phyloP scores from a whole-genome alignment of 305 asterid genomes.

The Fraxinus greggii region DNA sequence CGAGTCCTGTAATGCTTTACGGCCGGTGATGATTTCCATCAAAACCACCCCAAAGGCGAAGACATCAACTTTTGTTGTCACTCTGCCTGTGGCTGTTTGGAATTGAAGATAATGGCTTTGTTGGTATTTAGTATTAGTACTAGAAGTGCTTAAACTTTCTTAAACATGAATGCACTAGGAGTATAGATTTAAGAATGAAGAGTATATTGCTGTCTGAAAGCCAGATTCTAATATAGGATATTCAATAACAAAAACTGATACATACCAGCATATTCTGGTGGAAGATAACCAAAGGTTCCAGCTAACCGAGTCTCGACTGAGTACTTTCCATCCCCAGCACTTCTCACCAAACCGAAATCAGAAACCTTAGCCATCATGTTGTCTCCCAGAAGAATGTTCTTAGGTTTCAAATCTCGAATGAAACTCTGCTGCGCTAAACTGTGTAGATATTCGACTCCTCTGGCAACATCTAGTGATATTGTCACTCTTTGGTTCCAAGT shows the following conservation, averaged over 20 bases:
- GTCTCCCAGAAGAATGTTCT: constrained; percentile 74
- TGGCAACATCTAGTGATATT: constrained; percentile 74
- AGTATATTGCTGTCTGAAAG: background rate
- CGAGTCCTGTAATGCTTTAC: constrained; percentile 61
- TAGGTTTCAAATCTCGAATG: constrained; percentile 82
- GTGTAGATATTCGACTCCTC: constrained; percentile 82
- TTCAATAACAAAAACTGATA: background rate
- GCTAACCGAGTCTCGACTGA: constrained; percentile 73
- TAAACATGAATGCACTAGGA: background rate
- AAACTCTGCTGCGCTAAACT: constrained; percentile 68
- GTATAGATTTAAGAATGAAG: background rate
- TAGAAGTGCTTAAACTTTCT: background rate
- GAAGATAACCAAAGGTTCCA: constrained; percentile 91
- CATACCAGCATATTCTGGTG: constrained; percentile 86
- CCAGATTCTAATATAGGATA: background rate
- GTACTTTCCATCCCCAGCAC: constrained; percentile 54
- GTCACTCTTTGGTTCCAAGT: constrained; percentile 62
- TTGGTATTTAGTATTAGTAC: background rate
- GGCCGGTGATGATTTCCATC: constrained; percentile 75
- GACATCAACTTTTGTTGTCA: constrained; percentile 80
- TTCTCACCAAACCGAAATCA: constrained; percentile 80
- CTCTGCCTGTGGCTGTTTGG: constrained; percentile 78
- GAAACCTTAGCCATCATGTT: constrained; percentile 84
- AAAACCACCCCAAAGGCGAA: constrained; percentile 78
- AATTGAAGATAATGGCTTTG: background rate